A percentile compares a stretch with the other conserved stretches of the same genome.
phyloP scores from a whole-genome alignment of 23 red algal genomes.

The Gracilaria vermiculophylla region DNA sequence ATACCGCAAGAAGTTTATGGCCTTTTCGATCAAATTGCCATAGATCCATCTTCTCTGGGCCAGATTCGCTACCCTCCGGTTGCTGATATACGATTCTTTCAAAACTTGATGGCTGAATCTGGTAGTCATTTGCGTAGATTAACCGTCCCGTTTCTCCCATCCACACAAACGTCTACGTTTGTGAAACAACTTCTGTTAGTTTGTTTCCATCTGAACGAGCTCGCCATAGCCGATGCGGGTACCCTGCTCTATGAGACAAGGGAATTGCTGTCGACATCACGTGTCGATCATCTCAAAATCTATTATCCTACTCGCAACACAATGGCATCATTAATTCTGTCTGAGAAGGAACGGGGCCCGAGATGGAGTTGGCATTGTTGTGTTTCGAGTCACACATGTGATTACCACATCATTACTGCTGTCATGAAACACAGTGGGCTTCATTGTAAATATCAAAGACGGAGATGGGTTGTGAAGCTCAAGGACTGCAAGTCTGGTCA shows the following conservation, averaged over 20 bases:
- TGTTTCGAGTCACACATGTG: neutral
- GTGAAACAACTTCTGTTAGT: neutral
- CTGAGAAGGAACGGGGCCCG: neutral
- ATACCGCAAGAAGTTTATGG: neutral
- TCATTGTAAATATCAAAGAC: neutral
- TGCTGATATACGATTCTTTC: slow-evolving; percentile 4
- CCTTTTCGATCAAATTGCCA: neutral
- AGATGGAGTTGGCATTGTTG: neutral
- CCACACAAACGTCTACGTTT: neutral
- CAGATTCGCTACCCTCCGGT: neutral
- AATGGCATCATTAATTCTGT: neutral
- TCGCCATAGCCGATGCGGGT: neutral
- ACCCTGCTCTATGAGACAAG: neutral
- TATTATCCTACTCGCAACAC: neutral
- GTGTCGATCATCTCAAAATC: neutral
- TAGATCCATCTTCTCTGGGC: neutral
- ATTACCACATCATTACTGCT: neutral
- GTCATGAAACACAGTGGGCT: neutral
- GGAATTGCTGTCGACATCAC: neutral
- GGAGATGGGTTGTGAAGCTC: neutral
- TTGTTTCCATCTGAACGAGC: neutral
- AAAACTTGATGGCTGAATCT: slow-evolving; percentile 8
- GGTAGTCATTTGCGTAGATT: neutral
- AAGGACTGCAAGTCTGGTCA: neutral
- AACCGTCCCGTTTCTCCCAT: neutral